Evolutionary conservation across 1,139 yeast genomes (phyloP), one percentile per base, ranked within the genome.

Genomic region (Hemisphaericaspora subhashii): DNA sequence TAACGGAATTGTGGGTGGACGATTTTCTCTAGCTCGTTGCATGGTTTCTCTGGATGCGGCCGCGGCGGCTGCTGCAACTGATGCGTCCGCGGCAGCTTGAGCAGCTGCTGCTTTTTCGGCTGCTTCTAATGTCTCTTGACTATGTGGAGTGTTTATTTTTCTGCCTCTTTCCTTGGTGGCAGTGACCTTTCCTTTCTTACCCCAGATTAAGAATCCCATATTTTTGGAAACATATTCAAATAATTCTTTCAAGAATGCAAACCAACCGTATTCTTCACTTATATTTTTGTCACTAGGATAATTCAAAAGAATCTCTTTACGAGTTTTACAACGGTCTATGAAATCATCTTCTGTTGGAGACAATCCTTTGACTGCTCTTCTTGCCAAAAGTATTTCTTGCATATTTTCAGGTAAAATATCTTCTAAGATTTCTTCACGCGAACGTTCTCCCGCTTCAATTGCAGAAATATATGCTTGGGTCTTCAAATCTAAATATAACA

Each of bases 401-500:
- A 89, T 57, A 50, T 83, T 74, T 5, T 69, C 69, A 0, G 95
- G 94, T 49, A 92, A 84, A 36, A 90, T 74, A 52, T 83, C 88
- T 45, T 86, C 83, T 46, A 90, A 64, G 8, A 88, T 77, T 38
- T 85, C 92, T 43, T 74, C 74, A 50, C 81, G 74, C 2, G 87
- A 72, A 45, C 83, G 63, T 43, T 83, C 89, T 8, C 81, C 82
- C 5, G 86, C 82, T 51, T 84, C 87, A 46, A 90, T 64, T 0
- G 95, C 96, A 0, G 96, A 83, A 18, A 92, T 89, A 54, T 82
- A 92, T 0, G 96, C 96, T 61, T 92, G 98, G 0, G 98, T 92
- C 57, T 92, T 92, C 55, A 92, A 71, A 52, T 92, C 97, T 38
- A 92, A 69, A 52, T 75, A 88, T 39, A 92, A 63, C 2, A 79